Conservation (phyloP, 371 early-diverging fungal genomes). For the Lichtheimia ramosa region DNA sequence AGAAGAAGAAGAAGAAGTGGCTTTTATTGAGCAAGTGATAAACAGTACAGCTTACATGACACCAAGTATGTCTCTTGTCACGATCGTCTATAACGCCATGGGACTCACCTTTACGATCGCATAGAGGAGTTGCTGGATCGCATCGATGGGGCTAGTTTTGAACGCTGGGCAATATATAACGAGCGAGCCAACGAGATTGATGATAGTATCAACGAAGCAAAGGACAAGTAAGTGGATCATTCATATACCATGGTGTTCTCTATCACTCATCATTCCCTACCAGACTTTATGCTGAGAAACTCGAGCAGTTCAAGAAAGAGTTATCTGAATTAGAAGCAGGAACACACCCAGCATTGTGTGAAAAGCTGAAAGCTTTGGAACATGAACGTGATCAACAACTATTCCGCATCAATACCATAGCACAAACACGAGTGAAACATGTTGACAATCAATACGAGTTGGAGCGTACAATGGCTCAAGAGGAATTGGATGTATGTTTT, state of each 20-base stretch:
- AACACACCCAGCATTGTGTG: neutral
- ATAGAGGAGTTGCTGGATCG: neutral
- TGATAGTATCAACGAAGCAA: neutral
- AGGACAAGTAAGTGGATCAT: neutral
- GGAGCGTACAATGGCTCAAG: neutral
- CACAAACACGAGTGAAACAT: neutral
- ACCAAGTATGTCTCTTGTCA: too few relatives aligned
- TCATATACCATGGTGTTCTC: neutral
- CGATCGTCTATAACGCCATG: too few relatives aligned
- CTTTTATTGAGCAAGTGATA: too few relatives aligned
- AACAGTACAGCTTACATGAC: too few relatives aligned
- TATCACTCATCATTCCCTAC: neutral
- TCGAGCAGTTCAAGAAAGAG: neutral
- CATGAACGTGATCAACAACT: neutral
- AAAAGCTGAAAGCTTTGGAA: neutral
- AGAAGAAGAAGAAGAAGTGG: too few relatives aligned
- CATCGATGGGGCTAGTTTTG: neutral
- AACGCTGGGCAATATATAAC: neutral
- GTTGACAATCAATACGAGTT: neutral
- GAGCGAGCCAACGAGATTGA: neutral
- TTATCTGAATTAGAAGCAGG: neutral
- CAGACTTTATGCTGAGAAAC: neutral
- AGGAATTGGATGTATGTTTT: neutral
- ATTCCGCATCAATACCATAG: neutral
- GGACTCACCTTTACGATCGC: too few relatives aligned